Evolutionary conservation across 495 filamentous ascomycete species (phyloP).

Genomic region (Sporormia fimetaria): DNA sequence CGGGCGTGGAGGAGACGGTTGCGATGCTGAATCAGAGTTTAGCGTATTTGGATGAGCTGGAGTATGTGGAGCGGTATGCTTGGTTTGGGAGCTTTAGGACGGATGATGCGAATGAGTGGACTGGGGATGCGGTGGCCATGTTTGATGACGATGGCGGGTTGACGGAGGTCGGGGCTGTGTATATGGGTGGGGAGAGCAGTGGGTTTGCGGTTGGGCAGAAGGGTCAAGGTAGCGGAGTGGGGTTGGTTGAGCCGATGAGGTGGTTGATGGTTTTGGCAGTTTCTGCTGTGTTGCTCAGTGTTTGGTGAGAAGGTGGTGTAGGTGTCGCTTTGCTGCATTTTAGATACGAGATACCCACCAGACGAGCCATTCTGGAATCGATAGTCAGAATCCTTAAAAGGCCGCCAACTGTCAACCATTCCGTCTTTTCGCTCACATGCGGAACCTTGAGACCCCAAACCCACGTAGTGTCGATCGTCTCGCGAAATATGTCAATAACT

Average conservation of each 20-base stretch:
- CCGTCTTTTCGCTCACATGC: too few relatives aligned
- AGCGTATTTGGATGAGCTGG: conserved; percentile 14
- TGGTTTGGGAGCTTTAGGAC: conserved; percentile 20
- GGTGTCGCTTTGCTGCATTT: too few relatives aligned
- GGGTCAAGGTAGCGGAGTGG: conserved; percentile 3
- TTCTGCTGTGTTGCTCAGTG: neutral
- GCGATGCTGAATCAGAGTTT: conserved; percentile 17
- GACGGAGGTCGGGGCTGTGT: conserved; percentile 14
- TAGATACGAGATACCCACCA: too few relatives aligned
- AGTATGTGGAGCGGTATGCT: conserved; percentile 20
- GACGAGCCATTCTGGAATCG: too few relatives aligned
- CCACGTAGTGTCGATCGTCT: too few relatives aligned
- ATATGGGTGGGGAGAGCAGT: conserved; percentile 10
- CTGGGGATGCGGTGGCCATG: conserved; percentile 13
- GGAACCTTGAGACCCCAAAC: too few relatives aligned
- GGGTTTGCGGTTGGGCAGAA: conserved; percentile 13
- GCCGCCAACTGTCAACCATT: too few relatives aligned
- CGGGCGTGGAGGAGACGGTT: conserved; percentile 6
- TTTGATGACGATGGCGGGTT: conserved; percentile 16
- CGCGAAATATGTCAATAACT: too few relatives aligned
- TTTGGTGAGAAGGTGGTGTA: too few relatives aligned
- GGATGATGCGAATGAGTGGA: conserved; percentile 19
- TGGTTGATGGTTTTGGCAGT: conserved; percentile 3
- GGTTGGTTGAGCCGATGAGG: neutral
- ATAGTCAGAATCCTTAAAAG: too few relatives aligned